Conservation (phyloP, 2,329 filamentous ascomycete species). For the Aschersonia sp. region DNA sequence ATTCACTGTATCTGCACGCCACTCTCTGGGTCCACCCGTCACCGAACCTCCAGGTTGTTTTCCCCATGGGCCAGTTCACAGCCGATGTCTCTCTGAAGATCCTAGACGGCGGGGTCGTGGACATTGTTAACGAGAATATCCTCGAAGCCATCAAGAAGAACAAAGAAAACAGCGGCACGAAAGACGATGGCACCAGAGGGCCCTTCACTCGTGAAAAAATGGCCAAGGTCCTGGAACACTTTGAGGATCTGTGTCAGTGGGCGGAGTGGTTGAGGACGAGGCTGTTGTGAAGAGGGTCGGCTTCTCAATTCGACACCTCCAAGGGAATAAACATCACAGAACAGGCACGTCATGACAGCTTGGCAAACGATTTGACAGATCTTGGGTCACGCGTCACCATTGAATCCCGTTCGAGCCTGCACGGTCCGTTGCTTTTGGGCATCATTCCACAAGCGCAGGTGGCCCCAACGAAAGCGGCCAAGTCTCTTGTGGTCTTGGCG, state of each 20-base stretch:
- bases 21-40: conserved; percentile 35
- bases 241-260: conserved; percentile 39
- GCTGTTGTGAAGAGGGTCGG: conserved; percentile 9
- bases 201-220: conserved; percentile 25
- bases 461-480: too few species aligned
- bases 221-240: conserved; percentile 29
- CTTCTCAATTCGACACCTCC: too few species aligned
- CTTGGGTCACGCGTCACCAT: too few species aligned
- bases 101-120: conserved; percentile 41
- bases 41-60: conserved; percentile 36
- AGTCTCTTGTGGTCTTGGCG: too few species aligned
- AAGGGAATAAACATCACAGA: too few species aligned
- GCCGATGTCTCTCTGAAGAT: conserved; percentile 45
- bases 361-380: neutral
- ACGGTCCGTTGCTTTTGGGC: too few species aligned
- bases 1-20: too few species aligned
- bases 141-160: conserved; percentile 8
- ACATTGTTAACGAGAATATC: conserved; percentile 43
- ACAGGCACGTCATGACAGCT: neutral
- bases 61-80: conserved; percentile 33
- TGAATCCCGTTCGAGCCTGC: too few species aligned
- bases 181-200: conserved; percentile 8
- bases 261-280: conserved; percentile 35
- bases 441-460: too few species aligned
- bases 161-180: conserved; percentile 13